Evolutionary conservation across 75 land plant genomes (phyloP), one percentile per base, ranked within the genome.

Genomic region (Pinus albicaulis): DNA sequence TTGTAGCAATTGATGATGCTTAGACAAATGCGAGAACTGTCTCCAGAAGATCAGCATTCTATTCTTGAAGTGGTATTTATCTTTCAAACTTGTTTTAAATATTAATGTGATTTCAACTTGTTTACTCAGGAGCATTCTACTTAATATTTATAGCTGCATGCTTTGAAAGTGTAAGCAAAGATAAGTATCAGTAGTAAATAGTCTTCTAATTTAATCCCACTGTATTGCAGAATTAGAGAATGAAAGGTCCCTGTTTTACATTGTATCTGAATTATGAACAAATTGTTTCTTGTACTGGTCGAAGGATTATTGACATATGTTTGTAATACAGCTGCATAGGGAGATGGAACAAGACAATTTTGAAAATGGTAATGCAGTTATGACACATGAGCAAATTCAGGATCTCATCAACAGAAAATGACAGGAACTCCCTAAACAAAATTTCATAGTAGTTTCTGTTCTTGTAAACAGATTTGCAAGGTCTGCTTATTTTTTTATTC

Each of bases 1-100:
- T 57, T 88, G 57, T 88, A 95, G 96, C 98, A 95, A 93, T 70
- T 89, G 76, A 88, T 85, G 82, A 86, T 95, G 88, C 77, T 95
- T 19, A 89, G 84, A 56, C 80, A 85, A 57, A 89, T 95, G 78
- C 80, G 96, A 48, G 86, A 83, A 60, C 77, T 91, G 79, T 82
- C 85, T 36, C 56, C 81, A 36, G 86, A 89, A 79, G 87, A 89
- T 8, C 98, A 95, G 61, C 86, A 83, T 34, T 75, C 77, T 38
- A 88, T 95, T 72, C 87, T 95, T 74, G 80, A 91, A 73, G 70
- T 82, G 81, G 98, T 95, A 82, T 66, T 70, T 28, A 25, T 55
- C 66, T n/a, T 57, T 19, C 72, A 25, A 26, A 36, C 52, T 34
- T 60, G 6, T 19, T 74, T 28, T 65, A 59, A 22, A 48, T 48